phyloP scores from a whole-genome alignment of 441 rosid species.

The Eruca vesicaria region DNA sequence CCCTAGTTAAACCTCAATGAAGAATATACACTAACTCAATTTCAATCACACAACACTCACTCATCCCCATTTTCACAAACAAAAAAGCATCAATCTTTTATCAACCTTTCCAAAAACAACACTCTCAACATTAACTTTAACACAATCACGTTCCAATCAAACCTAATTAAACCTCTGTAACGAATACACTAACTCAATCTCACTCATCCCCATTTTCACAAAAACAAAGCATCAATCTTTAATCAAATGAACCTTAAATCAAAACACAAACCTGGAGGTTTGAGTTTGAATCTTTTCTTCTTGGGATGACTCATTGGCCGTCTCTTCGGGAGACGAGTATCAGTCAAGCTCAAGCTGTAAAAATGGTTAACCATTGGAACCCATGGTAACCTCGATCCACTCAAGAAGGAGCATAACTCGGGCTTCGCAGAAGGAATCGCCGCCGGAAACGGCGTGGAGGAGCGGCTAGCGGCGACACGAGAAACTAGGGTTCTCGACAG shows the following conservation, averaged over 20 bases:
- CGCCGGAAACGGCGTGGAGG: slow-evolving; percentile 32
- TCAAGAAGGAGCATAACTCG: slow-evolving; percentile 25
- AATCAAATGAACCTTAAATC: neutral
- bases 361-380: slow-evolving; percentile 34
- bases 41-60: slow-evolving; percentile 12
- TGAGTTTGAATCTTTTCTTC: slow-evolving; percentile 59
- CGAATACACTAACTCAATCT: neutral
- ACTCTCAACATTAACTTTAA: no score
- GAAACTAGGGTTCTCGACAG: slow-evolving; percentile 47
- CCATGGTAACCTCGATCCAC: slow-evolving; percentile 43
- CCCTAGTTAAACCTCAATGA: neutral
- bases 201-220: neutral
- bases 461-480: slow-evolving; percentile 30
- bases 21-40: neutral
- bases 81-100: slow-evolving; percentile 18
- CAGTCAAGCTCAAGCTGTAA: slow-evolving; percentile 65
- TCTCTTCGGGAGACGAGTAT: slow-evolving; percentile 68
- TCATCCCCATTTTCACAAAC: neutral
- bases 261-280: slow-evolving; percentile 52
- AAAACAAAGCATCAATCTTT: slow-evolving; percentile 12
- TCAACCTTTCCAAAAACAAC: no score
- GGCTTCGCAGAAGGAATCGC: slow-evolving; percentile 29
- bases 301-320: slow-evolving; percentile 72
- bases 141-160: no score
- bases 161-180: neutral